Conservation (phyloP, 495 filamentous ascomycete species). For the Penicillium tannophilum region DNA sequence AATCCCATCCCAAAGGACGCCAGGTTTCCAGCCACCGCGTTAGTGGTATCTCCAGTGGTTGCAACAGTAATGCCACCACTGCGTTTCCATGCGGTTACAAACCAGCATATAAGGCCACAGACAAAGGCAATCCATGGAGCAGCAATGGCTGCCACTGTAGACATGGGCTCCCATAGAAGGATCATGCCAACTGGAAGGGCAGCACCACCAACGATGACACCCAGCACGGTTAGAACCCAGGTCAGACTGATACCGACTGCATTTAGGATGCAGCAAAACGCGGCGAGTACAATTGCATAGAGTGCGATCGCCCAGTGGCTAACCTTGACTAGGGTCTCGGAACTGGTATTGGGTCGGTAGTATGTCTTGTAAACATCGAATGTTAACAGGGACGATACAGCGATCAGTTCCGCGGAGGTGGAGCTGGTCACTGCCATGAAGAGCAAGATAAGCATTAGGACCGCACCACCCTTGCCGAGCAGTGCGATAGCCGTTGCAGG, state of each 20-base stretch:
- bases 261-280: slow-evolving; percentile 47
- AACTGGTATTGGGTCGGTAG: slow-evolving; percentile 3
- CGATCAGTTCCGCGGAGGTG: slow-evolving; percentile 34
- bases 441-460: slow-evolving; percentile 27
- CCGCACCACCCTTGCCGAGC: slow-evolving; percentile 33
- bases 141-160: slow-evolving; percentile 32
- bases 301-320: slow-evolving; percentile 49
- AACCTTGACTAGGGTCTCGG: slow-evolving; percentile 41
- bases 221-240: slow-evolving; percentile 49
- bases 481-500: slow-evolving; percentile 33
- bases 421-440: slow-evolving; percentile 39
- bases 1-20: slow-evolving; percentile 36
- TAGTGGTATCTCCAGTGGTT: slow-evolving; percentile 38
- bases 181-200: slow-evolving; percentile 41
- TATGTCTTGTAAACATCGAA: slow-evolving; percentile 43
- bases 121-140: slow-evolving; percentile 36
- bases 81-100: slow-evolving; percentile 35
- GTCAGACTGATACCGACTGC: slow-evolving; percentile 37
- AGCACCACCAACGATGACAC: slow-evolving; percentile 48
- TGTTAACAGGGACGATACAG: slow-evolving; percentile 32
- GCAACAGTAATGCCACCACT: slow-evolving; percentile 33
- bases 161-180: slow-evolving; percentile 42
- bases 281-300: slow-evolving; percentile 49
- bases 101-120: slow-evolving; percentile 37
- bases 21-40: slow-evolving; percentile 44